phyloP scores from a whole-genome alignment of 805 yeast genomes.

The Yarrowia hollandica region DNA sequence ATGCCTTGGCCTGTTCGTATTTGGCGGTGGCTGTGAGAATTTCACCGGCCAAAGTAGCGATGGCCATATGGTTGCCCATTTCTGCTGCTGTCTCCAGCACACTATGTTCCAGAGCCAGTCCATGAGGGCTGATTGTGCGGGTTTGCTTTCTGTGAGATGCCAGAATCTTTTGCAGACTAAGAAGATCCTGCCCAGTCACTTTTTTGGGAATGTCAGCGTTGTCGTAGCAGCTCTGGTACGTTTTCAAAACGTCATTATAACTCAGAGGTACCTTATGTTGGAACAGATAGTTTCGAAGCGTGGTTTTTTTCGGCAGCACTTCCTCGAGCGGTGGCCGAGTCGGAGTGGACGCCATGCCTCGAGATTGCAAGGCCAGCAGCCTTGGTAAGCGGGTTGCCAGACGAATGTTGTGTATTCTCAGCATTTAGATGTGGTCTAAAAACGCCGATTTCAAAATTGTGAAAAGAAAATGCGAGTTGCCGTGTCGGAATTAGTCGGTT shows the following conservation, averaged over 20 bases:
- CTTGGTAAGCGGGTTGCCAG: background rate
- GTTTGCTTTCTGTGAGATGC: slow-evolving; percentile 62
- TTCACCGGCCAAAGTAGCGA: slow-evolving; percentile 63
- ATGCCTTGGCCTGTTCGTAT: slow-evolving; percentile 17
- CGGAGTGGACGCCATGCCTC: background rate
- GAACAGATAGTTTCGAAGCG: slow-evolving; percentile 36
- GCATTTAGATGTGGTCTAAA: background rate
- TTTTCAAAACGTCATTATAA: slow-evolving; percentile 32
- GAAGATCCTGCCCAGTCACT: slow-evolving; percentile 57
- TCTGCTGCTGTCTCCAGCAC: slow-evolving; percentile 84
- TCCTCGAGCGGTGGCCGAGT: slow-evolving; percentile 18
- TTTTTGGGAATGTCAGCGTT: slow-evolving; percentile 45
- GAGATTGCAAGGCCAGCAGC: background rate
- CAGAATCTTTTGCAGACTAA: slow-evolving; percentile 66
- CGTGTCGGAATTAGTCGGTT: background rate
- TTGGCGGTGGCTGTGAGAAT: slow-evolving; percentile 30
- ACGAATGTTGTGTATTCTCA: background rate
- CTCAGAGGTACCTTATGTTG: slow-evolving; percentile 36
- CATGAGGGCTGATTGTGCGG: slow-evolving; percentile 55
- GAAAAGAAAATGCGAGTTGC: background rate
- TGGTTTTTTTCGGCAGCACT: slow-evolving; percentile 31
- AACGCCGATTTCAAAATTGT: background rate
- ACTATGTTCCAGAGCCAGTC: slow-evolving; percentile 65
- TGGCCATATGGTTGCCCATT: slow-evolving; percentile 77
- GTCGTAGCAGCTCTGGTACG: slow-evolving; percentile 34